Conservation (phyloP, 345 rosid species). For the Bruguiera parviflora region DNA sequence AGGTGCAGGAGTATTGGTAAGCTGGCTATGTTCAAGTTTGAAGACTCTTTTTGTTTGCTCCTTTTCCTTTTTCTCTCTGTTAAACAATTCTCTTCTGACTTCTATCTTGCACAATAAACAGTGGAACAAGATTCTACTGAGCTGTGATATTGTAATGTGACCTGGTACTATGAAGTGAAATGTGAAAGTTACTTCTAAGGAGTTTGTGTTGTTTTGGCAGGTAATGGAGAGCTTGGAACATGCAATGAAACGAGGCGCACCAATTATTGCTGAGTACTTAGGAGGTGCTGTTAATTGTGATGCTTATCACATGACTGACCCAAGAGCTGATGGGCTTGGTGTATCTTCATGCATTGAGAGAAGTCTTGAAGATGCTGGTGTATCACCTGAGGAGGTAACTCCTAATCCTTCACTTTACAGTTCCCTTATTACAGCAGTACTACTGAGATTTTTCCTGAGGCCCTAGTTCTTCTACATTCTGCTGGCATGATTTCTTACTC, state of each 20-base stretch:
- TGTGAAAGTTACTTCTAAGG: conserved; percentile 5
- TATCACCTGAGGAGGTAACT: conserved; percentile 89
- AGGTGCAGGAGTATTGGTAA: conserved; percentile 97
- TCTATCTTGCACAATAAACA: not conserved
- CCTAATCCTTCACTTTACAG: no score
- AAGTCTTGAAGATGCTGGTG: conserved; percentile 98
- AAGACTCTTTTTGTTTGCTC: not conserved
- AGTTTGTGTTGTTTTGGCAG: conserved; percentile 33
- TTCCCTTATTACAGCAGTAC: no score
- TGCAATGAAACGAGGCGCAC: conserved; percentile 94
- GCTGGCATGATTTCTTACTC: not conserved
- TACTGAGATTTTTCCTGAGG: no score
- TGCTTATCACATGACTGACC: conserved; percentile 99
- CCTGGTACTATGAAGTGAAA: not conserved
- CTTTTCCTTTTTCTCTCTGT: not conserved
- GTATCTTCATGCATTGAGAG: conserved; percentile 95
- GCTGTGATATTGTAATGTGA: not conserved
- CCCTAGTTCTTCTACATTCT: not conserved
- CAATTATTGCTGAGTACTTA: conserved; percentile 87
- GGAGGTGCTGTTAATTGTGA: conserved; percentile 99
- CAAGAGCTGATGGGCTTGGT: conserved; percentile 98
- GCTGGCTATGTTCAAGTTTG: conserved; percentile 7
- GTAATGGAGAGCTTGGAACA: conserved; percentile 99
- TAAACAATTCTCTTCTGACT: not conserved
- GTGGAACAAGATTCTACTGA: not conserved